phyloP scores from a whole-genome alignment of 2,329 filamentous ascomycete species.

The Thielaviopsis punctulata region DNA sequence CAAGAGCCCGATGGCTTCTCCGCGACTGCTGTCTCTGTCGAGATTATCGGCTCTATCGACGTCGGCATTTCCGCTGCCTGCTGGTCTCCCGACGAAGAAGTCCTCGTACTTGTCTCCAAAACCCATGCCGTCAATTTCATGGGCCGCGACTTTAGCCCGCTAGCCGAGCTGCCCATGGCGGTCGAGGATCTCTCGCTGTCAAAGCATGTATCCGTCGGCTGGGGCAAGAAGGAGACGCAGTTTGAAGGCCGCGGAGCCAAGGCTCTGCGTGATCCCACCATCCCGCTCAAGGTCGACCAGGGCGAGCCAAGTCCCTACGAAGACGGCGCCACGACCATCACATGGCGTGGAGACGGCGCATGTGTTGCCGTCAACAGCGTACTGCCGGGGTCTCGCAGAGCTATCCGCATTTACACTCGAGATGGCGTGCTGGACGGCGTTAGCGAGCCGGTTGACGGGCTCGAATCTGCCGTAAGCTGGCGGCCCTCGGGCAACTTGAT shows the following conservation, averaged over 20 bases:
- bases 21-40: slow-evolving; percentile 41
- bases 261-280: slow-evolving; percentile 79
- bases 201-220: slow-evolving; percentile 89
- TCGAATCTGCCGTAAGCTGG: slow-evolving; percentile 84
- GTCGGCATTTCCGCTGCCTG: slow-evolving; percentile 74
- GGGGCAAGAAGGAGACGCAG: slow-evolving; percentile 96
- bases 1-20: slow-evolving; percentile 37
- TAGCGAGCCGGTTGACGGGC: slow-evolving; percentile 80
- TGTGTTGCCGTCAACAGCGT: slow-evolving; percentile 75
- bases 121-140: slow-evolving; percentile 73
- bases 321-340: slow-evolving; percentile 54
- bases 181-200: slow-evolving; percentile 69
- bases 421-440: slow-evolving; percentile 84
- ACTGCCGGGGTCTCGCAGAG: slow-evolving; percentile 50
- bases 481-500: slow-evolving; percentile 79
- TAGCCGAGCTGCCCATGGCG: slow-evolving; percentile 56
- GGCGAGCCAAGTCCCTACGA: slow-evolving; percentile 62
- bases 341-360: slow-evolving; percentile 87
- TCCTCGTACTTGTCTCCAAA: slow-evolving; percentile 68
- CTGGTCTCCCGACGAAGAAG: slow-evolving; percentile 92
- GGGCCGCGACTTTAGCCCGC: slow-evolving; percentile 77
- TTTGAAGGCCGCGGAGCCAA: slow-evolving; percentile 83
- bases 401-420: slow-evolving; percentile 77
- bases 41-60: slow-evolving; percentile 90
- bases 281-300: slow-evolving; percentile 81